Percentiles rank a stretch among this genome's conserved stretches.
Evolutionary conservation across 306 rosid genomes (phyloP).

Genomic region (Cicer pinnatifidum): DNA sequence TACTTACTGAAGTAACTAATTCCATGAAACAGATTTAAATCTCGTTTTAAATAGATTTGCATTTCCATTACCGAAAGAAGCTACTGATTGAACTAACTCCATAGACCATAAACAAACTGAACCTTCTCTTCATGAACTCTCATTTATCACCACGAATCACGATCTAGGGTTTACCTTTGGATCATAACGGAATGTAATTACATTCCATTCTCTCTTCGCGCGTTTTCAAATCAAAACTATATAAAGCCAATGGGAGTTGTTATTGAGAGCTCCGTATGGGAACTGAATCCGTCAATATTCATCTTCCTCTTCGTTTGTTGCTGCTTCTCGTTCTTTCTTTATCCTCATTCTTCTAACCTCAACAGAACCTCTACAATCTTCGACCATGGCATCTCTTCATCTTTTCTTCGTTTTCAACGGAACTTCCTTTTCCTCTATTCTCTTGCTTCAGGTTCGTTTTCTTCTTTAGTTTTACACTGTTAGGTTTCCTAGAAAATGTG

Average conservation of each 20-base stretch:
- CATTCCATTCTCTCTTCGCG: slow-evolving; percentile 18
- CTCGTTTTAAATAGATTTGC: not conserved
- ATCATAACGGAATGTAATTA: slow-evolving; percentile 39
- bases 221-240: slow-evolving; percentile 13
- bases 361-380: slow-evolving; percentile 58
- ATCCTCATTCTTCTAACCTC: slow-evolving; percentile 56
- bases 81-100: not conserved
- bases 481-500: slow-evolving; percentile 51
- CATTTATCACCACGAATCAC: slow-evolving; percentile 9
- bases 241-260: slow-evolving; percentile 71
- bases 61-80: not conserved
- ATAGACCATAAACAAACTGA: not conserved
- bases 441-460: slow-evolving; percentile 74
- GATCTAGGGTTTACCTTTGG: slow-evolving; percentile 50
- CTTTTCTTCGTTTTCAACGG: slow-evolving; percentile 73
- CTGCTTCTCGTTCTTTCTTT: slow-evolving; percentile 63
- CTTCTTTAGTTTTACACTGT: not conserved
- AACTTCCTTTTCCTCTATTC: slow-evolving; percentile 70
- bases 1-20: too few relatives aligned
- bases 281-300: slow-evolving; percentile 65
- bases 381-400: slow-evolving; percentile 75
- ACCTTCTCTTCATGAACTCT: slow-evolving; percentile 3
- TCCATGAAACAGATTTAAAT: too few relatives aligned
- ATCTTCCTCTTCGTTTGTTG: slow-evolving; percentile 69
- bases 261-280: slow-evolving; percentile 81